Conservation (phyloP, 179 eudicot genomes). For the Vitellaria paradoxa region DNA sequence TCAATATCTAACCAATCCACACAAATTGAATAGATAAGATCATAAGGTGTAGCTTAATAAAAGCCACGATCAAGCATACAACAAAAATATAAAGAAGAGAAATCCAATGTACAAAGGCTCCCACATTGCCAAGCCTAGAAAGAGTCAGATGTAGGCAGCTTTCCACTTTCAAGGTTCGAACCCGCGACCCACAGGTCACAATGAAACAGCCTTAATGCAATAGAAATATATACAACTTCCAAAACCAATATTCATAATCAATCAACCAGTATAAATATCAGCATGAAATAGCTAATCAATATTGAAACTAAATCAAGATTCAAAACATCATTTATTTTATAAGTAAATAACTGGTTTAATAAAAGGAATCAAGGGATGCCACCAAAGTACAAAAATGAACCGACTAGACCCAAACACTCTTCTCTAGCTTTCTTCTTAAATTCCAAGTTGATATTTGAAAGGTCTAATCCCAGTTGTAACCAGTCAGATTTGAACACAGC, state of each 20-base stretch:
- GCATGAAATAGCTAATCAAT: neutral
- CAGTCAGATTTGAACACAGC: too few species aligned
- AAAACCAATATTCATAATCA: neutral
- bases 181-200: too few species aligned
- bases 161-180: too few species aligned
- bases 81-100: neutral
- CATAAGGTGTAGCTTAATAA: neutral
- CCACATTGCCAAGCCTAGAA: too few species aligned
- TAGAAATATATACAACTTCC: neutral
- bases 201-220: too few species aligned
- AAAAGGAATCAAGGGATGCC: neutral
- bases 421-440: too few species aligned
- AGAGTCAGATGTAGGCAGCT: too few species aligned
- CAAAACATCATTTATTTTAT: neutral
- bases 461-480: too few species aligned
- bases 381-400: neutral
- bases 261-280: neutral
- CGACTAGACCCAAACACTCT: too few species aligned
- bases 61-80: neutral
- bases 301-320: neutral
- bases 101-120: too few species aligned
- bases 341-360: neutral
- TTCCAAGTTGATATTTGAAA: too few species aligned
- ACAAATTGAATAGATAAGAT: neutral
- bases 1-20: neutral